phyloP scores from a whole-genome alignment of 2,329 filamentous ascomycete species.

The Neoarthrinium moseri region DNA sequence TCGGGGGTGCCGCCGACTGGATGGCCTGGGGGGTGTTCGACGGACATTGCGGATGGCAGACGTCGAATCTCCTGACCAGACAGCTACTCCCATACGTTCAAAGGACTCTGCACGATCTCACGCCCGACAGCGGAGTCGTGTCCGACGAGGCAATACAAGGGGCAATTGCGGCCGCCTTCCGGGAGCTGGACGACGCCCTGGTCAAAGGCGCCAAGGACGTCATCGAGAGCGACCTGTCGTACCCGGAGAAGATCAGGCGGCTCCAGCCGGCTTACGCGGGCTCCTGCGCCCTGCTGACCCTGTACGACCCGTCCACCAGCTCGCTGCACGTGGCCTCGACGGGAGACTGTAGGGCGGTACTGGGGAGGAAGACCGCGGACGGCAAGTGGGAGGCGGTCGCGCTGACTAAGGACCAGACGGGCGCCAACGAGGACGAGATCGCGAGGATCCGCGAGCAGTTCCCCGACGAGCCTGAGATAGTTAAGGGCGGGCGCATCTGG shows the following conservation, averaged over 20 bases:
- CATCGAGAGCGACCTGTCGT: slow-evolving; percentile 27
- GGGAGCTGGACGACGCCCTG: slow-evolving; percentile 31
- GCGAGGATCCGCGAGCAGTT: slow-evolving; percentile 55
- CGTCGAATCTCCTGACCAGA: slow-evolving; percentile 27
- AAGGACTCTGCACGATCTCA: slow-evolving; percentile 19
- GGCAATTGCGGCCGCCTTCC: slow-evolving; percentile 37
- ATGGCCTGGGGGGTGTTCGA: slow-evolving; percentile 33
- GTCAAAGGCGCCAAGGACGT: slow-evolving; percentile 24
- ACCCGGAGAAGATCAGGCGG: slow-evolving; percentile 25
- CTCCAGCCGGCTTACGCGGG: slow-evolving; percentile 41
- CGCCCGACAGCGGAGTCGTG: slow-evolving; percentile 13
- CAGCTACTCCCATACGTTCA: slow-evolving; percentile 29
- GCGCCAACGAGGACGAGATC: slow-evolving; percentile 59
- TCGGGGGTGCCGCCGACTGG: slow-evolving; percentile 20
- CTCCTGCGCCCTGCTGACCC: slow-evolving; percentile 61
- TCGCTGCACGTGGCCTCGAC: slow-evolving; percentile 60
- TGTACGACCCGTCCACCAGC: slow-evolving; percentile 52
- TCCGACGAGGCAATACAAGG: slow-evolving; percentile 26
- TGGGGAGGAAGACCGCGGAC: slow-evolving; percentile 47
- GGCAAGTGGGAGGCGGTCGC: slow-evolving; percentile 49
- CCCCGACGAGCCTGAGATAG: slow-evolving; percentile 58
- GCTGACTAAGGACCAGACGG: slow-evolving; percentile 66
- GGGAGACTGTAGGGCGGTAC: slow-evolving; percentile 66
- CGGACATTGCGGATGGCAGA: slow-evolving; percentile 34
- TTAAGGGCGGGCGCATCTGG: slow-evolving; percentile 59